A percentile compares a stretch with the other conserved stretches of the same genome.
phyloP scores from a whole-genome alignment of 2,329 filamentous ascomycete species.

The Akanthomyces muscarius region DNA sequence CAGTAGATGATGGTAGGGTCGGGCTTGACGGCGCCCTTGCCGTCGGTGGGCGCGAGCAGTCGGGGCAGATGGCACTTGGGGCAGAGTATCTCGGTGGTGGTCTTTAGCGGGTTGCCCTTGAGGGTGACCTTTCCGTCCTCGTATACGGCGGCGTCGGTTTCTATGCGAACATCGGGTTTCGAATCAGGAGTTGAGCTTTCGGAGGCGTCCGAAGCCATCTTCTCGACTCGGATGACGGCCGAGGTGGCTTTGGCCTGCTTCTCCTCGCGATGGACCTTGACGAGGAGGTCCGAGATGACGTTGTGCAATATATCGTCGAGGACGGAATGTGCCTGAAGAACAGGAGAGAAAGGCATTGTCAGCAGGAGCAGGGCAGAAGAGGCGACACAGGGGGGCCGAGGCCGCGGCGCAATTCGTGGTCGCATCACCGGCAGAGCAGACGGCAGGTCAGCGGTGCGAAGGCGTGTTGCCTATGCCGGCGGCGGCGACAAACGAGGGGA shows the following conservation, averaged over 20 bases:
- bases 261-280: conserved; percentile 73
- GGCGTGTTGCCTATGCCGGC: background rate
- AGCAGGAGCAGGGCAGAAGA: background rate
- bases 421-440: background rate
- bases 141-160: conserved; percentile 66
- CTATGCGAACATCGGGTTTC: conserved; percentile 53
- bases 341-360: conserved; percentile 7
- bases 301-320: conserved; percentile 74
- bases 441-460: background rate
- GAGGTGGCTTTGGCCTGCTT: conserved; percentile 68
- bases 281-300: conserved; percentile 68
- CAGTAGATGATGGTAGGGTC: conserved; percentile 70
- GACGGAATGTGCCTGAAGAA: conserved; percentile 55
- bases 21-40: conserved; percentile 61
- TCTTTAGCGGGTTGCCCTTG: conserved; percentile 69
- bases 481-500: background rate
- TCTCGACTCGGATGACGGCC: conserved; percentile 61
- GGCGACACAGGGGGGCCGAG: background rate
- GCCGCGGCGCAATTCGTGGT: background rate
- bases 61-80: conserved; percentile 70
- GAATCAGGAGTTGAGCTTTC: conserved; percentile 51
- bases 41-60: conserved; percentile 67
- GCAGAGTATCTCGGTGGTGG: conserved; percentile 68
- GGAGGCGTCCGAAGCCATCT: conserved; percentile 53
- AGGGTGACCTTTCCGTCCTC: conserved; percentile 65